Evolutionary conservation across 2,329 filamentous ascomycete species (phyloP), one percentile per base, ranked within the genome.

Genomic region (Colletotrichum sp.): DNA sequence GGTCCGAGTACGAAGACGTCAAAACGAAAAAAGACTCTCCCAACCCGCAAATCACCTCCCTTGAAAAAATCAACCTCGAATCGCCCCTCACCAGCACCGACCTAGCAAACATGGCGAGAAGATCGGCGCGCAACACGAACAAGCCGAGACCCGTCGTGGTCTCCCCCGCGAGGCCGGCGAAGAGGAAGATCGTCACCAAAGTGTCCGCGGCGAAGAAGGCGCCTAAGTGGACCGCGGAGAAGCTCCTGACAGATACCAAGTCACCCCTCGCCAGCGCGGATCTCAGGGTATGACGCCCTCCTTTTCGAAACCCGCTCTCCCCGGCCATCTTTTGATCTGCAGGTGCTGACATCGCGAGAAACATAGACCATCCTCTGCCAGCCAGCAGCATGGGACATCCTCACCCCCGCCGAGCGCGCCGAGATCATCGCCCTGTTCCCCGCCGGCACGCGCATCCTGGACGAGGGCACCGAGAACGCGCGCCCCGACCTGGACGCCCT

Each of bases 401-500:
- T 87, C 12, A 79, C 82, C 25, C 29, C 75, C n/a, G 76, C 80
- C 13, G 85, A 87, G 32, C 81, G 80, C 62, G 79, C 77, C 4
- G 84, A 86, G 69, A 84, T 87, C 15, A 76, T 87, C 9, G 81
- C 82, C 3, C 80, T 86, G 4, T 86, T 87, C 49, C 86, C 86
- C 1, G 82, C 83, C 62, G 79, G 79, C 15, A 79, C 81, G 61
- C 84, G 86, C 78, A 82, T 89, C 11, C 69, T 85, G 2, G 79
- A 83, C 11, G 78, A 82, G 2, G 83, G 79, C 11, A 84, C 83
- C 1, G 81, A 83, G 13, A 72, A 84, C 6, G 84, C 85, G 11
- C 82, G 85, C 3, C 88, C 87, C 0, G 80, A 89, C 75, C 80
- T 88, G 52, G 80, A 79, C 11, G 83, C 85, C 6, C 83, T 90